Evolutionary conservation across 2,329 filamentous ascomycete genomes (phyloP), one percentile per base, ranked within the genome.

Genomic region (Tolypocladium amazonense): DNA sequence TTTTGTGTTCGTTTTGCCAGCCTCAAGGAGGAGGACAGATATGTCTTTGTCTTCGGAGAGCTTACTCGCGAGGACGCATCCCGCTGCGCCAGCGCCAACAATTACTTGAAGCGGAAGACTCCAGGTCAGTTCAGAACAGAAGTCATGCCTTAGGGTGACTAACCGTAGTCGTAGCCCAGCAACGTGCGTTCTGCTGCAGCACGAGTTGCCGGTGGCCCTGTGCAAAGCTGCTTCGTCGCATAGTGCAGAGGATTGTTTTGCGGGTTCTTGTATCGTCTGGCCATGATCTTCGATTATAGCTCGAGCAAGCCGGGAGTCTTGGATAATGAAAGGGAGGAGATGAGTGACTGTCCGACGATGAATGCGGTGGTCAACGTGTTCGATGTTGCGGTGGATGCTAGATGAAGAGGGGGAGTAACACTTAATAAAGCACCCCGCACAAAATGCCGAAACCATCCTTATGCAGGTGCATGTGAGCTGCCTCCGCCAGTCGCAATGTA

Each of bases 41-140:
- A 64, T 60, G 56, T 62, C 55, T 5, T 58, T 55, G 57, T 71
- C 65, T 47, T 70, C 65, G 18, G 67, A 68, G 14, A 70, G 66
- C 57, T 67, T 66, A 56, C 62, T 65, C 18, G 69, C 70, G 39
- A 72, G 64, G 15, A 71, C 68, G n/a, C 68, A 62, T 35, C 70
- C 69, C 0, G 69, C 67, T 1, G 65, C 64, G 3, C 70, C 70
- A 33, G 66, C 69, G 23, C 70, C 69, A 5, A 69, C 65, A 52
- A 70, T 63, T 25, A 70, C 63, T 65, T 41, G 39, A 12, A 20
- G 5, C 25, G 23, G 15, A 25, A 25, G 8, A 52, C 2, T 12
- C 18, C 3, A 52, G 18, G 27, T 52, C 27, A 52, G 47, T 18
- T 7, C 15, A 33, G 25, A 8, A 52, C 2, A 18, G 25, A 20